These are phyloP conservation scores for Pichia cephalocereana DNA, from an alignment of 805 yeast species.

Conservation along the genomic window DNA sequence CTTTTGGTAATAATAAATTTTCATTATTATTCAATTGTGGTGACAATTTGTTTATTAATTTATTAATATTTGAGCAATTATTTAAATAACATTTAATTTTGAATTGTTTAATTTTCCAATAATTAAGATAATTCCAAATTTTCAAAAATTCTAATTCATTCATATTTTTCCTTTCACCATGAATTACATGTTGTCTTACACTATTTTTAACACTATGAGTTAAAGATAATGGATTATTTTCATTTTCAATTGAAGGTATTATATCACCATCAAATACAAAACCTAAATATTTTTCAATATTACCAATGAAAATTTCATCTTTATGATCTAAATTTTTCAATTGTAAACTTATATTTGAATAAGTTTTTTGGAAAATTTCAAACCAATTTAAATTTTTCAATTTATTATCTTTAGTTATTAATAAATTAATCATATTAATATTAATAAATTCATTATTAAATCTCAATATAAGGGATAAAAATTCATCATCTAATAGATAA, in stretches of 20 bases:
- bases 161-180: conserved; percentile 7
- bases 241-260: background rate
- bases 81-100: conserved; percentile 2
- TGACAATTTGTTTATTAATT: background rate
- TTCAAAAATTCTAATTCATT: conserved; percentile 1
- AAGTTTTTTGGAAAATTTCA: background rate
- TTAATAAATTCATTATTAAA: conserved; percentile 3
- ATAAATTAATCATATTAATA: conserved; percentile 5
- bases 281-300: conserved; percentile 5
- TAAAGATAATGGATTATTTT: background rate
- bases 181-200: conserved; percentile 2
- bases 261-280: conserved; percentile 5
- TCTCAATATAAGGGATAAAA: background rate
- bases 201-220: background rate
- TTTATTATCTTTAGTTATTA: conserved; percentile 2
- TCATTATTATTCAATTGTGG: background rate
- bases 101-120: background rate
- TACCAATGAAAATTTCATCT: conserved; percentile 4
- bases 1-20: conserved; percentile 1
- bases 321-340: background rate
- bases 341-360: conserved; percentile 1
- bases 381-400: conserved; percentile 5
- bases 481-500: conserved; percentile 1
- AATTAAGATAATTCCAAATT: conserved; percentile 6
- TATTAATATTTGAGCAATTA: conserved; percentile 1